Conservation (phyloP, 768 basidiomycete genomes). For the Auricularia heimuer region DNA sequence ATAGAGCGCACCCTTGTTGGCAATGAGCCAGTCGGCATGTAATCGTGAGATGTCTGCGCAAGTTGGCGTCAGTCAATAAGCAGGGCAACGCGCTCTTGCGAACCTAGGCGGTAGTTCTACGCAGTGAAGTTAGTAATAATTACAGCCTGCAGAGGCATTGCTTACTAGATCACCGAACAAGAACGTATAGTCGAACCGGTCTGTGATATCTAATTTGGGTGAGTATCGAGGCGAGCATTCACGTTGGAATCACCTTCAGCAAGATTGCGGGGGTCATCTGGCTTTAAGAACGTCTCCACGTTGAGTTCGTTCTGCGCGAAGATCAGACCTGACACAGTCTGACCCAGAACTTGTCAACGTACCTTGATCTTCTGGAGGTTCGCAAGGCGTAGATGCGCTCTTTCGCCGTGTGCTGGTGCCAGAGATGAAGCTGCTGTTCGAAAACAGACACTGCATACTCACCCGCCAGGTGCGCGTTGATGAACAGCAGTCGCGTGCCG, state of each 20-base stretch:
- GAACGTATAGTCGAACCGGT: constrained; percentile 83
- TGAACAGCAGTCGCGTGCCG: constrained; percentile 74
- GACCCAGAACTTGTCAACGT: constrained; percentile 1
- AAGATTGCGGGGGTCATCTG: constrained; percentile 51
- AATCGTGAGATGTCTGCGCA: constrained; percentile 62
- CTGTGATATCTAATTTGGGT: constrained; percentile 54
- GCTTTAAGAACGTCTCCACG: constrained; percentile 66
- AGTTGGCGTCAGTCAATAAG: no score
- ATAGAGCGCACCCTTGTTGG: constrained; percentile 50
- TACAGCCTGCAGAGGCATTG: no score
- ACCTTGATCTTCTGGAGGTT: constrained; percentile 89
- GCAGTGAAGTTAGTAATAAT: no score
- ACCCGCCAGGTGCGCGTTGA: constrained; percentile 90
- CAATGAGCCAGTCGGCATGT: constrained; percentile 91
- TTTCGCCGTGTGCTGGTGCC: constrained; percentile 61
- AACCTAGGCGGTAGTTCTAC: constrained; percentile 60
- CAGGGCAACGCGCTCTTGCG: background rate
- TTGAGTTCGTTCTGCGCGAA: constrained; percentile 51
- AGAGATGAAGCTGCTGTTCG: background rate
- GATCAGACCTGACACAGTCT: constrained; percentile 4
- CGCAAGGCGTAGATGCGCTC: constrained; percentile 65
- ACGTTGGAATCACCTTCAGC: constrained; percentile 49
- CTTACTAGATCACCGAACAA: constrained; percentile 67
- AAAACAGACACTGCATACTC: constrained; percentile 10
- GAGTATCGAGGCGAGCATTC: constrained; percentile 3